A percentile compares a stretch with the other conserved stretches of the same genome.
phyloP scores from a whole-genome alignment of 495 filamentous ascomycete species.

The Parathielavia hyrcaniae region DNA sequence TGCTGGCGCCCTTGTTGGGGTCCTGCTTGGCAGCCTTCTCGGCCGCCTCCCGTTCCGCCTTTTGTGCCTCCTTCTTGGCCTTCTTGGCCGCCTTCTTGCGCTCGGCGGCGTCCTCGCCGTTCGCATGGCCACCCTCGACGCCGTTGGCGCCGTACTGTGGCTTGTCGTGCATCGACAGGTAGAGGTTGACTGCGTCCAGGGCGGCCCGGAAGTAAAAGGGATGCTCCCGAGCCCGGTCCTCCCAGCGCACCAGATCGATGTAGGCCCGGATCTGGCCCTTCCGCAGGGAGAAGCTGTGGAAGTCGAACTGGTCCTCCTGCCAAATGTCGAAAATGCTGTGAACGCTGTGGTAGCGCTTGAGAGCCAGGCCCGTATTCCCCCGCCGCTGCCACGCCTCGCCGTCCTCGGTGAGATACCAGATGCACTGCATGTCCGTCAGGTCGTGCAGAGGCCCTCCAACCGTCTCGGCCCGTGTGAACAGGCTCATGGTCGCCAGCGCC shows the following conservation, averaged over 20 bases:
- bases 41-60: constrained; percentile 71
- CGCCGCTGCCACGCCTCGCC: constrained; percentile 83
- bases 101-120: constrained; percentile 59
- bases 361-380: constrained; percentile 71
- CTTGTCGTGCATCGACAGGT: constrained; percentile 72
- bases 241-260: constrained; percentile 93
- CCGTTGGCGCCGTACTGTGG: constrained; percentile 53
- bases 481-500: constrained; percentile 79
- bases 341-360: constrained; percentile 83
- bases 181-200: constrained; percentile 71
- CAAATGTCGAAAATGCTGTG: constrained; percentile 93
- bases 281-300: constrained; percentile 91
- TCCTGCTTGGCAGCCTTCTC: constrained; percentile 68
- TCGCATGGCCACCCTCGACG: constrained; percentile 39
- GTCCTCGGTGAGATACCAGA: constrained; percentile 96
- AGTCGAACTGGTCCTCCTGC: constrained; percentile 98
- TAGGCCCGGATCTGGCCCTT: constrained; percentile 96
- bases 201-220: constrained; percentile 90
- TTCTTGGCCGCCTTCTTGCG: constrained; percentile 93
- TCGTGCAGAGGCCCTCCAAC: constrained; percentile 82
- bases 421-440: constrained; percentile 95
- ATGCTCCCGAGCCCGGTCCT: constrained; percentile 82
- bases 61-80: constrained; percentile 85
- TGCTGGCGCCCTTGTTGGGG: constrained; percentile 52
- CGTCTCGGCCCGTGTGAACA: constrained; percentile 85